phyloP scores from a whole-genome alignment of 495 filamentous ascomycete species.

The Ramalina peruviana region DNA sequence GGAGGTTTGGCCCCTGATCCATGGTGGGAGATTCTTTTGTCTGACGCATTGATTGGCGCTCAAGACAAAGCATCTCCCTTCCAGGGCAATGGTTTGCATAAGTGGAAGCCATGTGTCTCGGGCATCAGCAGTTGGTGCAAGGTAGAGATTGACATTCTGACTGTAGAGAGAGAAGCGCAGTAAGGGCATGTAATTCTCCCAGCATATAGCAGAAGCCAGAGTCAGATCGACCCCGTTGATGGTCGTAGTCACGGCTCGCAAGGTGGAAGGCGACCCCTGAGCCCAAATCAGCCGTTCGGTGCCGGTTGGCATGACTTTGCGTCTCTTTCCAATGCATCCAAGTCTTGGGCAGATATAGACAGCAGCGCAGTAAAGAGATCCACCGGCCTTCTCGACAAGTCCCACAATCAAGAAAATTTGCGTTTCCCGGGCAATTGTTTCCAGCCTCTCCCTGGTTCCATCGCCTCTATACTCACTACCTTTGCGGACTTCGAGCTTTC shows the following conservation, averaged over 20 bases:
- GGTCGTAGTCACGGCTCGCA: conserved; percentile 68
- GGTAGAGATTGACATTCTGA: conserved; percentile 86
- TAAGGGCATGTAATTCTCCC: conserved; percentile 96
- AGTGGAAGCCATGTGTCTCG: conserved; percentile 73
- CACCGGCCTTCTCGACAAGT: conserved; percentile 64
- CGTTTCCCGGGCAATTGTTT: conserved; percentile 57
- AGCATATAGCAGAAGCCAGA: conserved; percentile 81
- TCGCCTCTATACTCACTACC: conserved; percentile 50
- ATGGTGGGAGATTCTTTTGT: conserved; percentile 39
- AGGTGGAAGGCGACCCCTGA: conserved; percentile 66
- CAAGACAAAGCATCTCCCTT: conserved; percentile 78
- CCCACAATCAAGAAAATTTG: conserved; percentile 71
- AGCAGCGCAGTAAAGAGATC: conserved; percentile 71
- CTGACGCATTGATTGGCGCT: conserved; percentile 72
- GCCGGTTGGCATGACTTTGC: conserved; percentile 92
- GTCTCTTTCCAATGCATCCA: conserved; percentile 69
- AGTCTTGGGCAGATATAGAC: conserved; percentile 66
- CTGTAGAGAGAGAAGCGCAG: conserved; percentile 66
- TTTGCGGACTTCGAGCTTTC: conserved; percentile 39
- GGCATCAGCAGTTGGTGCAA: conserved; percentile 81
- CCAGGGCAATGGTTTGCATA: conserved; percentile 66
- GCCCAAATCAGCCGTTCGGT: conserved; percentile 80
- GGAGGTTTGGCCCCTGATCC: conserved; percentile 28
- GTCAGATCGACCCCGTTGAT: conserved; percentile 66
- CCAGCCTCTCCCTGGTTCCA: conserved; percentile 71